Evolutionary conservation across 331 rosid genomes (phyloP).

Genomic region (Malus hybrid): DNA sequence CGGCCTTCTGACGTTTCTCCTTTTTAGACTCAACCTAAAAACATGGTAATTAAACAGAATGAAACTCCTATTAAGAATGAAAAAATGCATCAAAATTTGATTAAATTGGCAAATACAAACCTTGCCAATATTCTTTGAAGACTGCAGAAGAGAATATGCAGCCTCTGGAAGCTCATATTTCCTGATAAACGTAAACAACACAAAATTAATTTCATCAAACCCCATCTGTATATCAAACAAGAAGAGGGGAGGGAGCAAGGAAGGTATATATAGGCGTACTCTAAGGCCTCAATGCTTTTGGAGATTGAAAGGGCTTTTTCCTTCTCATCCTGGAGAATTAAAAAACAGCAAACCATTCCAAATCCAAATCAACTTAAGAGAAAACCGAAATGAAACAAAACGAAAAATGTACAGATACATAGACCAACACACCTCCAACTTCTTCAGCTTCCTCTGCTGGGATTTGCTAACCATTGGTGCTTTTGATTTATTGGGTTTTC

Average conservation of each 20-base stretch:
- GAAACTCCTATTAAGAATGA: not conserved
- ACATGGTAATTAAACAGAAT: not conserved
- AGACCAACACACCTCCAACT: constrained; percentile 54
- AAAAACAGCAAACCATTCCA: constrained; percentile 14
- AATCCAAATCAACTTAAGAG: constrained; percentile 6
- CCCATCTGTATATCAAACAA: not conserved
- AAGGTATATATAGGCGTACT: constrained; percentile 28
- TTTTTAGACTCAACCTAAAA: constrained; percentile 60
- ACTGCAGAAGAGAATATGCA: constrained; percentile 63
- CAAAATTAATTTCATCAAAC: constrained; percentile 8
- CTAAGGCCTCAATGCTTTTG: constrained; percentile 50
- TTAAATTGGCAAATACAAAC: constrained; percentile 28
- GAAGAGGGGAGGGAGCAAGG: not conserved
- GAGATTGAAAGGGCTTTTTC: constrained; percentile 40
- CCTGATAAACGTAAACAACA: constrained; percentile 28
- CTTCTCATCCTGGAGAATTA: constrained; percentile 52
- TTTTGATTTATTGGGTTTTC: constrained; percentile 23
- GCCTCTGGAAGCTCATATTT: constrained; percentile 64
- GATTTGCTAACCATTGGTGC: constrained; percentile 58
- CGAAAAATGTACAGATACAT: not conserved
- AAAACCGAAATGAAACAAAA: not conserved
- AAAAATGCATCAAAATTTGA: not conserved
- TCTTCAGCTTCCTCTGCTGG: constrained; percentile 65
- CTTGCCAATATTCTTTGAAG: constrained; percentile 58
- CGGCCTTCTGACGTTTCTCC: constrained; percentile 59